Evolutionary conservation across 2,329 filamentous ascomycete genomes (phyloP).

Genomic region (Cercospora berteroae): DNA sequence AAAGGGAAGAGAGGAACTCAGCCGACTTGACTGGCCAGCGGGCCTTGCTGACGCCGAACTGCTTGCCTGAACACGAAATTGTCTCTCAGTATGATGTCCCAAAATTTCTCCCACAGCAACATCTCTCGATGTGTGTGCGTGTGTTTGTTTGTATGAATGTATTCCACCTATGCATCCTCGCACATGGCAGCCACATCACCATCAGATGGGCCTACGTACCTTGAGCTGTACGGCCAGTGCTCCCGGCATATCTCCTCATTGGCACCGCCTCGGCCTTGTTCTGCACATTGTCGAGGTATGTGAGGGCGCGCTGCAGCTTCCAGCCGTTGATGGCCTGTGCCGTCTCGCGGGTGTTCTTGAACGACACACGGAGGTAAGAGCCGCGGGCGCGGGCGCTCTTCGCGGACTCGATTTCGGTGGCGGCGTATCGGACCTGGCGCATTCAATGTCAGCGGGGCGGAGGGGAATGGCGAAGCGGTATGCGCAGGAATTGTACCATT

Average conservation of each 20-base stretch:
- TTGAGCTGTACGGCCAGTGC: constrained; percentile 94
- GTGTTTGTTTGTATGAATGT: constrained; percentile 13
- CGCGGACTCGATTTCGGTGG: constrained; percentile 77
- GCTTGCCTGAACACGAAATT: constrained; percentile 70
- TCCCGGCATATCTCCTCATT: constrained; percentile 95
- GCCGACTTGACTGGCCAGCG: constrained; percentile 99
- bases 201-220: constrained; percentile 64
- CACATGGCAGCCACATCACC: constrained; percentile 35
- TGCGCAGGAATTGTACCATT: constrained; percentile 30
- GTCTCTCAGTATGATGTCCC: constrained; percentile 32
- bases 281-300: constrained; percentile 97
- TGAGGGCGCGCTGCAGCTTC: constrained; percentile 92
- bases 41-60: constrained; percentile 95
- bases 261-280: constrained; percentile 96
- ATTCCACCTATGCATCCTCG: constrained; percentile 39
- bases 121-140: background rate
- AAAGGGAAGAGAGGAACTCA: constrained; percentile 93
- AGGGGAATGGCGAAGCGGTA: background rate
- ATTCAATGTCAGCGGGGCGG: background rate
- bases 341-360: constrained; percentile 99
- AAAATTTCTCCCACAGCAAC: constrained; percentile 2
- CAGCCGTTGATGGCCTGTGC: constrained; percentile 99
- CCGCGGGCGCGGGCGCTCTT: constrained; percentile 98
- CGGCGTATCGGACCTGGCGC: constrained; percentile 77
- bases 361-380: constrained; percentile 97